Evolutionary conservation across 345 rosid genomes (phyloP).

Genomic region (Acer campestre): DNA sequence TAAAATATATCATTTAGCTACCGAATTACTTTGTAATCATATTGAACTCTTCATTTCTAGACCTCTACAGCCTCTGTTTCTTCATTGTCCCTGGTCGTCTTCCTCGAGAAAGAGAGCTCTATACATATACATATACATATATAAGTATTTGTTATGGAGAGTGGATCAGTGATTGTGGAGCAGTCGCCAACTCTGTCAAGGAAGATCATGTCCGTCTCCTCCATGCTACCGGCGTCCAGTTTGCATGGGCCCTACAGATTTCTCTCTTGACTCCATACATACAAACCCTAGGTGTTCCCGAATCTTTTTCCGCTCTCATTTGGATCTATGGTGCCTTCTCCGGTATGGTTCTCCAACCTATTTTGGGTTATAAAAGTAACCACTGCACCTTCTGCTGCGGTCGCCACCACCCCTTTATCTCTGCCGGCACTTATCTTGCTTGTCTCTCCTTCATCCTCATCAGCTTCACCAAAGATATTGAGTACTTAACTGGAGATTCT

Average conservation of each 20-base stretch:
- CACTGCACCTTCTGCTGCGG: conserved; percentile 72
- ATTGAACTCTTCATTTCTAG: not conserved
- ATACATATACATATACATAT: not conserved
- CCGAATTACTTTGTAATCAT: too few species aligned
- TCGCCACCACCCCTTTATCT: conserved; percentile 86
- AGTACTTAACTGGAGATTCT: conserved; percentile 56
- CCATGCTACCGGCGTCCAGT: conserved; percentile 85
- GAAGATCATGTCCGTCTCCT: conserved; percentile 62
- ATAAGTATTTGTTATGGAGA: not conserved
- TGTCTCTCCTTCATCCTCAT: conserved; percentile 65
- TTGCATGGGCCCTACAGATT: conserved; percentile 92
- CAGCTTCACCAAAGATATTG: conserved; percentile 80
- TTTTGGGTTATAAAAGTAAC: conserved; percentile 82
- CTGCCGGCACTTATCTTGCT: conserved; percentile 54
- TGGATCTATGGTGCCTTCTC: conserved; percentile 94
- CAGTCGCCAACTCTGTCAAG: conserved; percentile 21
- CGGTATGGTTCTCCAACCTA: conserved; percentile 84
- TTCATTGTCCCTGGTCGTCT: not conserved
- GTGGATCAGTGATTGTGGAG: not conserved
- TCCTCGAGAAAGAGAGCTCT: not conserved
- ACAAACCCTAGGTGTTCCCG: conserved; percentile 79
- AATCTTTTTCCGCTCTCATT: conserved; percentile 74
- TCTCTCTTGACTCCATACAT: conserved; percentile 84
- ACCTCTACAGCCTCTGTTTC: not conserved
- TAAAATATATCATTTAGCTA: too few species aligned